Conservation (phyloP, 257 asterid genomes). For the Echium plantagineum region DNA sequence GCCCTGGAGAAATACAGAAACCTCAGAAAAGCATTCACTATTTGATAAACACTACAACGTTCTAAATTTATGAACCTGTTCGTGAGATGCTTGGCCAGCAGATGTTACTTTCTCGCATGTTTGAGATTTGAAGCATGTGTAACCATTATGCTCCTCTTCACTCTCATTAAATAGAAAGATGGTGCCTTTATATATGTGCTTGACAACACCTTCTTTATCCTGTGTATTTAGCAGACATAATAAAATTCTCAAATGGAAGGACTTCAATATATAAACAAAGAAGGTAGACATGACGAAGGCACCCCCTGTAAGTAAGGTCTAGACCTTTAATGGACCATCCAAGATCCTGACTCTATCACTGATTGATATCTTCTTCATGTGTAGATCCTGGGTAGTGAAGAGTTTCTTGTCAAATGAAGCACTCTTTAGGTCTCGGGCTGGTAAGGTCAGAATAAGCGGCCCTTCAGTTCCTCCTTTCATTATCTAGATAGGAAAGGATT, state of each 20-base stretch:
- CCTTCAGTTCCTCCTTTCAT: slow-evolving; percentile 70
- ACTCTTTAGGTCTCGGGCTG: slow-evolving; percentile 44
- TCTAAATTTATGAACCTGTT: slow-evolving; percentile 40
- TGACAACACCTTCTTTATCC: slow-evolving; percentile 77
- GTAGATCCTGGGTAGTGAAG: slow-evolving; percentile 61
- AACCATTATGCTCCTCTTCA: slow-evolving; percentile 62
- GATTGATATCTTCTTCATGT: slow-evolving; percentile 48
- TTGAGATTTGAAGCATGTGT: slow-evolving; percentile 51
- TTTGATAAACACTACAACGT: too few species aligned
- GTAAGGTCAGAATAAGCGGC: slow-evolving; percentile 44
- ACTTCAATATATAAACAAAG: slow-evolving; percentile 1
- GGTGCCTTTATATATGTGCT: slow-evolving; percentile 68
- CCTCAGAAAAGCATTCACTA: slow-evolving; percentile 3
- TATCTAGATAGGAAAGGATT: slow-evolving; percentile 34
- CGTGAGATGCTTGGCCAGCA: slow-evolving; percentile 33
- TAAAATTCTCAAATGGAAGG: not conserved
- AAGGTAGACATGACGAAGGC: slow-evolving; percentile 7
- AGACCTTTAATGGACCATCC: slow-evolving; percentile 84
- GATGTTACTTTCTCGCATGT: slow-evolving; percentile 60
- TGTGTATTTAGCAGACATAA: slow-evolving; percentile 23
- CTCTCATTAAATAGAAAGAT: slow-evolving; percentile 59
- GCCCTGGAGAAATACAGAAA: slow-evolving; percentile 28
- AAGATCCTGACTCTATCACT: slow-evolving; percentile 57
- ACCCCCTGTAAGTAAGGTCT: slow-evolving; percentile 5
- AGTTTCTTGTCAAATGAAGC: slow-evolving; percentile 84